Percentiles rank a stretch among this genome's conserved stretches.
Evolutionary conservation across 441 rosid species (phyloP).

Genomic region (Capsella rubella): DNA sequence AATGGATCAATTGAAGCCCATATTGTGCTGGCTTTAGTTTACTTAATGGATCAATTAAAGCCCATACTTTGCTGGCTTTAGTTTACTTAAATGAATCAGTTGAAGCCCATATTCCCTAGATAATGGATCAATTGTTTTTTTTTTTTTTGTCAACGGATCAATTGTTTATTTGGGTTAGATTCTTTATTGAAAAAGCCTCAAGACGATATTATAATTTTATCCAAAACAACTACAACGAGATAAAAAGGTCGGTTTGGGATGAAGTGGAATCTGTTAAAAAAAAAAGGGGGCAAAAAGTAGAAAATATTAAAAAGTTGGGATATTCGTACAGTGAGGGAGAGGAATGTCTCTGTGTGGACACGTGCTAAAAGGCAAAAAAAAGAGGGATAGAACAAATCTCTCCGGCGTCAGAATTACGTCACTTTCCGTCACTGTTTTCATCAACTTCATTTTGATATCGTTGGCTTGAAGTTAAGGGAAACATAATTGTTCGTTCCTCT

Average conservation of each 20-base stretch:
- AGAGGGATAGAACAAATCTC: background rate
- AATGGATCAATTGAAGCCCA: no score
- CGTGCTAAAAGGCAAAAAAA: constrained; percentile 19
- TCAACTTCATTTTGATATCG: constrained; percentile 27
- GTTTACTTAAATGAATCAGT: no score
- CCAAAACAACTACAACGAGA: background rate
- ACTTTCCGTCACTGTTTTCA: constrained; percentile 34
- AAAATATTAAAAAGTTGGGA: background rate
- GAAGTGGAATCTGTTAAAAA: constrained; percentile 2
- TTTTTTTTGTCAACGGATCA: no score
- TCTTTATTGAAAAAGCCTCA: background rate
- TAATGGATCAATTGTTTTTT: no score
- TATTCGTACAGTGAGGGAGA: constrained; percentile 6
- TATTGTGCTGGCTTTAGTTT: no score
- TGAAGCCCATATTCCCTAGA: no score
- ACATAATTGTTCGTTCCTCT: constrained; percentile 30
- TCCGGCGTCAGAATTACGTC: constrained; percentile 34
- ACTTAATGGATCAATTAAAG: no score
- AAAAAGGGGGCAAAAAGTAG: background rate
- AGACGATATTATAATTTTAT: background rate
- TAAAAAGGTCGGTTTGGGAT: constrained; percentile 6
- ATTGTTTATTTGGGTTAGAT: background rate
- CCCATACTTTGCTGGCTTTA: no score
- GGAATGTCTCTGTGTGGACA: constrained; percentile 17
- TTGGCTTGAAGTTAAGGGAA: constrained; percentile 43